Base-by-base conservation (phyloP, 257 asterid genomes). In the Asclepias syriaca region DNA sequence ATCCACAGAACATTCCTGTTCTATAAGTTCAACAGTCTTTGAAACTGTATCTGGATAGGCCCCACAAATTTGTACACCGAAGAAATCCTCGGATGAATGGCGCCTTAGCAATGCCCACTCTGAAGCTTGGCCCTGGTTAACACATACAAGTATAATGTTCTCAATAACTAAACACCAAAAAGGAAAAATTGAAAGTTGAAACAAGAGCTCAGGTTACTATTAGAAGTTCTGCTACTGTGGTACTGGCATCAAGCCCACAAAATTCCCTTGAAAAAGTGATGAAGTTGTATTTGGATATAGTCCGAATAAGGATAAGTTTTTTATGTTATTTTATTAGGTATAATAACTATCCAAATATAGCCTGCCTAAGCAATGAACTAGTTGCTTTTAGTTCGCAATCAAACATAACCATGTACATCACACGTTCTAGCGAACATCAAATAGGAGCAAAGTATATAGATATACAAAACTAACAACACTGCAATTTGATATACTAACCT, bases 21-120 rank as follows among this genome's bases (percentile, higher is more conserved):
- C 99, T 51, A 95, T 85, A 68, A 95, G 99, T 80, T 95, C 99
- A 72, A 92, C 96, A 48, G 99, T 84, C 81, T 68, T 88, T 37
- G 99, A 74, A 77, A 95, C 97, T 40, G 98, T 95, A 74, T 95
- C 99, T 34, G 99, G 99, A 81, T 71, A 95, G 63, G 98, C 88
- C 70, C 97, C 99, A 79, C 99, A 95, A 13, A 95, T 90, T 83
- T 95, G 99, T 72, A 95, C 98, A 54, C 98, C 98, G 84, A 95
- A 95, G 70, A 92, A 65, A 63, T 88, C 88, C 84, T 95, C 99
- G 5, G 95, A 81, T 29, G 98, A 84, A 78, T 95, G 99, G 61
- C 98, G 98, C 87, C 99, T 92, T 48, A 92, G 88, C 81, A 95
- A 80, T 73, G 97, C 99, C 99, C 99, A 95, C 81, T 95, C 99